Base-by-base conservation (phyloP, 2,329 filamentous ascomycete species). In the Colletotrichum orchidophilum region DNA sequence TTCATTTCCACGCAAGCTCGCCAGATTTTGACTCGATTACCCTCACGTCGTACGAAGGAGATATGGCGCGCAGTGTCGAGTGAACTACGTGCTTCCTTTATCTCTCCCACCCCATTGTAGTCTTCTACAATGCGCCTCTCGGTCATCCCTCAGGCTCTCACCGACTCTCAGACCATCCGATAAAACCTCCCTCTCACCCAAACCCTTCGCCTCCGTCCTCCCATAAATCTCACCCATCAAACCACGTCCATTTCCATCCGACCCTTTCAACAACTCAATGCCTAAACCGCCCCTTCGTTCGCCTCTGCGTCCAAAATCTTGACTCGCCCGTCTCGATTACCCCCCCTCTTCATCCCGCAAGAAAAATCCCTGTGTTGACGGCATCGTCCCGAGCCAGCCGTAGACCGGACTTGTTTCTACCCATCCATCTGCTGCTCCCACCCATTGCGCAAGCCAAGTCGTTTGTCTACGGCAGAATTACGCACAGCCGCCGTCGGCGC, bases 101-200 rank as follows among this genome's bases (percentile, higher is more conserved):
- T 24, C 1, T 35, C n/a, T 24, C 1, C 29, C 24, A 31, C 11
- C 1, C 21, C 3, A n/a, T 12, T 3, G 35, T 12, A 18, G 21
- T 35, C 3, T 53, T 24, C 3, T 63, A 9, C 18, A 53, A 53
- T 54, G 21, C 52, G 26, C 52, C 24, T 31, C 27, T 54, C 52
- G 39, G 24, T 52, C 49, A 52, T 26, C 49, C 42, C 21, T 7
- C 18, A 46, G 21, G 39, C 39, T 24, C 31, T 54, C 24, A 42
- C 29, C 35, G 61, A 62, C 68, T 46, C 68, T 62, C 67, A 57
- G 63, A 71, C 63, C 68, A 52, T 67, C 63, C 26, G 39, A 53
- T 58, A 12, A 35, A 52, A 18, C 57, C 57, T 35, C 57, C 26
- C 26, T 35, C 49, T 52, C 58, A 62, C 39, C 65, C 35, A 11